Evolutionary conservation across 192 early-diverging fungal species (phyloP).

Genomic region (Backusella liffmaniae): DNA sequence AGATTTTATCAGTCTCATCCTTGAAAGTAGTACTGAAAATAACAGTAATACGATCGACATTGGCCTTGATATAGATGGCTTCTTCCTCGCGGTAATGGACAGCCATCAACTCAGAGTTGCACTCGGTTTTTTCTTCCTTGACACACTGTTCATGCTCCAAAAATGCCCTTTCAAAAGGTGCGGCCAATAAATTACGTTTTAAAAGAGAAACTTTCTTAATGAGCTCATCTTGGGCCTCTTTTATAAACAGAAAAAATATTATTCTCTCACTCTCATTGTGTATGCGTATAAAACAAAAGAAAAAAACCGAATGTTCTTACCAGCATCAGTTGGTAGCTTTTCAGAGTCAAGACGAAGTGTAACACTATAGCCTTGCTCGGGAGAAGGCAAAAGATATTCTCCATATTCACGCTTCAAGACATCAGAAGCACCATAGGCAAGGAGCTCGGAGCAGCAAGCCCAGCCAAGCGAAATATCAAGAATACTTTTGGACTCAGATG

Average conservation of each 20-base stretch:
- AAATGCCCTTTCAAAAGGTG: constrained; percentile 91
- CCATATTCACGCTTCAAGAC: constrained; percentile 86
- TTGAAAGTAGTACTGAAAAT: constrained; percentile 97
- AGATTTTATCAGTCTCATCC: constrained; percentile 95
- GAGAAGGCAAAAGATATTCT: constrained; percentile 49
- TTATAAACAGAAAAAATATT: no score
- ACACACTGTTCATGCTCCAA: constrained; percentile 74
- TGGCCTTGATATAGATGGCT: constrained; percentile 89
- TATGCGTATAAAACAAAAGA: background rate
- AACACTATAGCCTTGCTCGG: constrained; percentile 76
- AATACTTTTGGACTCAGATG: constrained; percentile 51
- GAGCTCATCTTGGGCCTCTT: constrained; percentile 54
- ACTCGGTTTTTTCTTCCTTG: constrained; percentile 66
- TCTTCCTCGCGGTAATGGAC: constrained; percentile 94
- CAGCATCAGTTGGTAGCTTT: constrained; percentile 71
- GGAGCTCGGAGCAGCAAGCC: constrained; percentile 81
- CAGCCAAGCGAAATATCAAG: constrained; percentile 80
- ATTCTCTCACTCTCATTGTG: background rate
- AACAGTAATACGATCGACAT: constrained; percentile 93
- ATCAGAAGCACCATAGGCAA: constrained; percentile 78
- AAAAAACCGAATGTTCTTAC: constrained; percentile 33
- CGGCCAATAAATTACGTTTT: constrained; percentile 94
- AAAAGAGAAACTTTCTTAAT: constrained; percentile 83
- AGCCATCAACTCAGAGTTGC: constrained; percentile 80
- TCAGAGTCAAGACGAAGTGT: constrained; percentile 82